Conservation (phyloP, 306 rosid species). For the Oxytropis ochrocephala region DNA sequence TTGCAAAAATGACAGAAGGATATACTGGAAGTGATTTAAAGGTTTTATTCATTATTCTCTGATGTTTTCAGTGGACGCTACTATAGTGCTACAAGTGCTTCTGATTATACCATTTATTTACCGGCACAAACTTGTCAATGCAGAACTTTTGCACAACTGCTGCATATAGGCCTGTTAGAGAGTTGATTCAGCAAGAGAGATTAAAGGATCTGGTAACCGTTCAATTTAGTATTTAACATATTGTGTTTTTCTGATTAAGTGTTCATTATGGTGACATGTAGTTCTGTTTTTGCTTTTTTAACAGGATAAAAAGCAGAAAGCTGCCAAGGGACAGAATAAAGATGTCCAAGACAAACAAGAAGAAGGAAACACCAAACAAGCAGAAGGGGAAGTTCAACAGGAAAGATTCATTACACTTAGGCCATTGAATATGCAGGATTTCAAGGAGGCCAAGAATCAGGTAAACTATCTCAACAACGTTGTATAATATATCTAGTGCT, state of each 20-base stretch:
- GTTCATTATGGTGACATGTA: neutral
- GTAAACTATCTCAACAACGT: conserved; percentile 16
- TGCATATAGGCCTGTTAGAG: conserved; percentile 88
- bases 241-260: neutral
- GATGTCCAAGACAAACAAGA: conserved; percentile 12
- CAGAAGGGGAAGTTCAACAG: conserved; percentile 22
- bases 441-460: conserved; percentile 76
- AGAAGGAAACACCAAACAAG: conserved; percentile 15
- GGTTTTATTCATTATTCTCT: conserved; percentile 33
- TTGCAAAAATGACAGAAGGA: conserved; percentile 83
- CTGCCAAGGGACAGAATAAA: conserved; percentile 18
- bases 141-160: conserved; percentile 93
- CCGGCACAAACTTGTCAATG: conserved; percentile 3
- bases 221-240: neutral
- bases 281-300: neutral
- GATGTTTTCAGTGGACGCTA: neutral
- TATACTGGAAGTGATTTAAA: conserved; percentile 91
- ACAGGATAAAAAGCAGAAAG: conserved; percentile 62
- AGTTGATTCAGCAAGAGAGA: conserved; percentile 79
- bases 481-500: neutral
- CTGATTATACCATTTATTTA: neutral
- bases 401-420: conserved; percentile 71
- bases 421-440: conserved; percentile 78
- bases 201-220: conserved; percentile 54
- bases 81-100: neutral